Conservation (phyloP, 2,329 filamentous ascomycete species). For the Ceratocystiopsis sp. region DNA sequence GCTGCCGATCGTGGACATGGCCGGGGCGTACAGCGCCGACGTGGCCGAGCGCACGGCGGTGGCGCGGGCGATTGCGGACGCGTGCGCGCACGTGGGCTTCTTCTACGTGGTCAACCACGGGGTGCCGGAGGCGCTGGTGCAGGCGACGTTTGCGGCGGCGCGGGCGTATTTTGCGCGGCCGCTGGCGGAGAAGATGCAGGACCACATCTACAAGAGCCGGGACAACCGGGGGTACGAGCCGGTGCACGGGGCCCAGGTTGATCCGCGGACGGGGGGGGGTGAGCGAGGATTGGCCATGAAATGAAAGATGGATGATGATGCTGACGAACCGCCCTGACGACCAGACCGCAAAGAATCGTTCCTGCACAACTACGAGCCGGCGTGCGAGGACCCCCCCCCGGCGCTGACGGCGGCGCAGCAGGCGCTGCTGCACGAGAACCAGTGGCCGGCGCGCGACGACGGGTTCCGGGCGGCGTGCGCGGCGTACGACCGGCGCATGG, state of each 20-base stretch:
- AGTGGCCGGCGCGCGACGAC: neutral
- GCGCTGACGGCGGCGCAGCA: conserved; percentile 4
- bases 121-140: conserved; percentile 11
- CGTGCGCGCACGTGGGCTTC: conserved; percentile 14
- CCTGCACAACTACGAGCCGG: conserved; percentile 7
- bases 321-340: neutral
- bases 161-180: conserved; percentile 16
- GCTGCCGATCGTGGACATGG: conserved; percentile 4
- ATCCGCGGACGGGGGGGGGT: conserved; percentile 3
- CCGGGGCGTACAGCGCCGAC: conserved; percentile 2
- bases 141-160: conserved; percentile 16
- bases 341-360: conserved; percentile 8
- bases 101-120: conserved; percentile 18
- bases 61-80: conserved; percentile 1
- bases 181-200: conserved; percentile 17
- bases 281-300: too few relatives aligned
- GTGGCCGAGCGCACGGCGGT: neutral
- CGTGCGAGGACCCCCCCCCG: conserved; percentile 4
- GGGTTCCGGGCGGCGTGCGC: conserved; percentile 1
- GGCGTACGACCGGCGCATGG: conserved; percentile 3
- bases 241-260: conserved; percentile 4
- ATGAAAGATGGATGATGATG: too few relatives aligned
- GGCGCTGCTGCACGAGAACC: conserved; percentile 2
- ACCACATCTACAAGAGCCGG: conserved; percentile 5
- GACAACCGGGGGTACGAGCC: conserved; percentile 5